Evolutionary conservation across 257 asterid genomes (phyloP).

Genomic region (Fraxinus quadrangulata): DNA sequence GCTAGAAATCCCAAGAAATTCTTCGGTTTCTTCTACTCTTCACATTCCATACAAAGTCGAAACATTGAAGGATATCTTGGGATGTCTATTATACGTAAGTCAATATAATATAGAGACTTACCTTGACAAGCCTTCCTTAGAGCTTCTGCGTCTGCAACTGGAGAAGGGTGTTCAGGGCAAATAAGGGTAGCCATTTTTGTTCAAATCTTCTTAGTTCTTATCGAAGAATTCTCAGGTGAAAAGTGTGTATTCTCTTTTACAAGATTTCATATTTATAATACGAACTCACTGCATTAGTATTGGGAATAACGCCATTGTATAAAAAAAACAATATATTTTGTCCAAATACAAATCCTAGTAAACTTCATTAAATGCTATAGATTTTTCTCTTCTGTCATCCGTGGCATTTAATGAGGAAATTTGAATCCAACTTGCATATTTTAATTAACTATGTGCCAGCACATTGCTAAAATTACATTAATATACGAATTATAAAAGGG

Average conservation of each 20-base stretch:
- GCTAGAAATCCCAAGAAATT: background rate
- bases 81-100: too few relatives aligned
- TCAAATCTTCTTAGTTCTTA: background rate
- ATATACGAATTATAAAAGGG: background rate
- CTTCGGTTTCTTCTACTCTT: too few relatives aligned
- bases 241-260: background rate
- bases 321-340: background rate
- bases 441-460: background rate
- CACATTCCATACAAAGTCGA: too few relatives aligned
- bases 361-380: background rate
- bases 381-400: background rate
- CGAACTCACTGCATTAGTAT: conserved; percentile 9
- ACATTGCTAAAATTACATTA: background rate
- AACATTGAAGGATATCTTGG: background rate
- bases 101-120: conserved; percentile 13
- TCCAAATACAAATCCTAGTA: background rate
- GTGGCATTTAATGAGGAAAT: background rate
- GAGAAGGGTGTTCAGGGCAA: conserved; percentile 70
- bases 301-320: conserved; percentile 41
- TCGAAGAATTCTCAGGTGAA: background rate
- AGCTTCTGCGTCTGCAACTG: conserved; percentile 81
- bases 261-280: conserved; percentile 28
- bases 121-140: conserved; percentile 75
- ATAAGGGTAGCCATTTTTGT: conserved; percentile 56
- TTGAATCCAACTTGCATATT: too few relatives aligned